Percentiles rank a stretch among this genome's conserved stretches.
phyloP scores from a whole-genome alignment of 257 asterid genomes.

The Petrea volubilis region DNA sequence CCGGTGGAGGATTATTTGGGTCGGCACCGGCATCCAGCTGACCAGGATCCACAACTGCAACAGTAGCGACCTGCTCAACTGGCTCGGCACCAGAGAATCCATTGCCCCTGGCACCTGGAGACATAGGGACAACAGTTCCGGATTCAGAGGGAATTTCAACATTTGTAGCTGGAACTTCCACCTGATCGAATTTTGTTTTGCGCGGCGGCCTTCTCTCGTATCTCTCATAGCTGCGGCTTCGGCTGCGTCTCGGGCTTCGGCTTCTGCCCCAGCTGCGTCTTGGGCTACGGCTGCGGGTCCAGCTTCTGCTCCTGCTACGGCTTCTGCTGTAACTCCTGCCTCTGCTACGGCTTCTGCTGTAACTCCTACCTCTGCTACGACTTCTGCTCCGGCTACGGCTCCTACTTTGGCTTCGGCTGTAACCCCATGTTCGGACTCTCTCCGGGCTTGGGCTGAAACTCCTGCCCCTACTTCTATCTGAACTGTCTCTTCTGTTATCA shows the following conservation, averaged over 20 bases:
- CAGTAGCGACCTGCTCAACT: constrained; percentile 25
- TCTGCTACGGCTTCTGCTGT: constrained; percentile 60
- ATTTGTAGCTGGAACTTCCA: constrained; percentile 44
- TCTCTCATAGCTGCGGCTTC: constrained; percentile 53
- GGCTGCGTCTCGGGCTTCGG: constrained; percentile 36
- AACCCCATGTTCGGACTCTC: constrained; percentile 74
- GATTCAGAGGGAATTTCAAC: constrained; percentile 24
- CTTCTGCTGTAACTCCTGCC: constrained; percentile 64
- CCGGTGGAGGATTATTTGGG: constrained; percentile 35
- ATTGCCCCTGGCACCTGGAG: too few relatives aligned
- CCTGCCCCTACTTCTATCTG: constrained; percentile 70
- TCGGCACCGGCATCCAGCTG: constrained; percentile 20
- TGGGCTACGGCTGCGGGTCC: constrained; percentile 43
- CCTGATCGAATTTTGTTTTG: constrained; percentile 66
- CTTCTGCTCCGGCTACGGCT: constrained; percentile 50
- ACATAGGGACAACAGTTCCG: too few relatives aligned
- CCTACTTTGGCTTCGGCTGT: constrained; percentile 55
- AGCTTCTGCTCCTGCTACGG: constrained; percentile 42
- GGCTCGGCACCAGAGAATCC: constrained; percentile 36
- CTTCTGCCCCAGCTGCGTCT: constrained; percentile 37
- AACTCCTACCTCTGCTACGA: constrained; percentile 54
- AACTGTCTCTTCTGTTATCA: constrained; percentile 62
- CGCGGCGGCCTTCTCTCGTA: constrained; percentile 67
- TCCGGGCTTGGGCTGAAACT: constrained; percentile 73
- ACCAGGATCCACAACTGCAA: constrained; percentile 13